Conservation (phyloP, 2,329 filamentous ascomycete species). For the Epicoccum nigrum region DNA sequence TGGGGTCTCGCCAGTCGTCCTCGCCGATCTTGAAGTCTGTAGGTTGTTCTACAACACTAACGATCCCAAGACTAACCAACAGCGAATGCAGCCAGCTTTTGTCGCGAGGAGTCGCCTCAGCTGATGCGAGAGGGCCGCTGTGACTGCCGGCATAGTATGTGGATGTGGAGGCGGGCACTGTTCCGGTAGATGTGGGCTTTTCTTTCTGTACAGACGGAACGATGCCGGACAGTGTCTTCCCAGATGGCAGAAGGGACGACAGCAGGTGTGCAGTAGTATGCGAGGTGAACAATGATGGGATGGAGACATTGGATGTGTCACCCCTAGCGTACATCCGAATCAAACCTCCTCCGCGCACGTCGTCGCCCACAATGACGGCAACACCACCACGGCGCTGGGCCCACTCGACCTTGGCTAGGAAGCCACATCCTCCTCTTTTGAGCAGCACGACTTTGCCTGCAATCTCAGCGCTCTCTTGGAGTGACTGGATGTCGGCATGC, state of each 20-base stretch:
- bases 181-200: constrained; percentile 52
- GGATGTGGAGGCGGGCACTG: neutral
- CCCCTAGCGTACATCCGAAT: constrained; percentile 99
- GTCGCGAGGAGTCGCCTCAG: neutral
- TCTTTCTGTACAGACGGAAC: constrained; percentile 61
- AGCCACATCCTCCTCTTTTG: constrained; percentile 92
- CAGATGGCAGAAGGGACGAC: constrained; percentile 76
- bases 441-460: constrained; percentile 89
- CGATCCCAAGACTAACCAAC: constrained; percentile 52
- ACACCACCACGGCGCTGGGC: constrained; percentile 87
- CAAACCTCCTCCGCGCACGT: constrained; percentile 83
- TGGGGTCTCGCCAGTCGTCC: constrained; percentile 84
- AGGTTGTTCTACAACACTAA: constrained; percentile 20
- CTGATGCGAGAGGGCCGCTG: constrained; percentile 3
- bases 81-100: constrained; percentile 56
- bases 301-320: constrained; percentile 92
- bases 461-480: constrained; percentile 92
- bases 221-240: constrained; percentile 55
- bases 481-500: constrained; percentile 88
- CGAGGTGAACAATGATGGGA: constrained; percentile 93
- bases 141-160: constrained; percentile 16
- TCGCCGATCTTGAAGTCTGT: constrained; percentile 78
- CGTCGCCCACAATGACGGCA: constrained; percentile 91
- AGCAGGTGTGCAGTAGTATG: constrained; percentile 92
- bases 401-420: constrained; percentile 97